These are phyloP conservation scores for Aureobasidium sp. DNA, from an alignment of 2,329 filamentous ascomycete genomes.

Conservation along the genomic window DNA sequence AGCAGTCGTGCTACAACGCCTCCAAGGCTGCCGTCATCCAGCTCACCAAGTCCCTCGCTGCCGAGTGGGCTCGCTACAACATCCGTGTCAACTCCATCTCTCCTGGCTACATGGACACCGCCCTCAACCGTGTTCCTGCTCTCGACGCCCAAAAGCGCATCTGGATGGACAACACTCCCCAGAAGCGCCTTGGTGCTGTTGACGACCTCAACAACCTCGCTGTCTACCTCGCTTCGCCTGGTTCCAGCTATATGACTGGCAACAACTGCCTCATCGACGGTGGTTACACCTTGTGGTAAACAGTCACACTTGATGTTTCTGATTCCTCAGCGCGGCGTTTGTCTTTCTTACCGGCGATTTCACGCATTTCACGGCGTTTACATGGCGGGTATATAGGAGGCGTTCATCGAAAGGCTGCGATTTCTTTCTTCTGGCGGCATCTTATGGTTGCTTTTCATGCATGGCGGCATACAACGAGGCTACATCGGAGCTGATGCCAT, in stretches of 20 bases:
- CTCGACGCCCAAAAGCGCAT: conserved; percentile 77
- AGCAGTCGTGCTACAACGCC: conserved; percentile 77
- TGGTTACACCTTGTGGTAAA: conserved; percentile 55
- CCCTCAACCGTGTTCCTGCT: conserved; percentile 68
- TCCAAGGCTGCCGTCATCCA: conserved; percentile 75
- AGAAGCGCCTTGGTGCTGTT: conserved; percentile 63
- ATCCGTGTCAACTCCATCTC: conserved; percentile 82
- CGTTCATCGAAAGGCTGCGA: conserved; percentile 2
- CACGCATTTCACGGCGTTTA: conserved; percentile 8
- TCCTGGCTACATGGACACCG: conserved; percentile 82
- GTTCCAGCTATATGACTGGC: conserved; percentile 70
- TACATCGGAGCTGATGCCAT: background rate
- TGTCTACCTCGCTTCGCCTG: conserved; percentile 67
- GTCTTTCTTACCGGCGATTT: background rate
- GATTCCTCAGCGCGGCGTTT: conserved; percentile 9
- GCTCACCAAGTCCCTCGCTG: conserved; percentile 71
- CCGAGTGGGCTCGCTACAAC: conserved; percentile 74
- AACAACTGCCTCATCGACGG: conserved; percentile 66
- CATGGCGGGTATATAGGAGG: conserved; percentile 12
- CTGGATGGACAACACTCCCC: conserved; percentile 67
- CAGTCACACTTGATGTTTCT: background rate
- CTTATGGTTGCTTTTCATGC: background rate
- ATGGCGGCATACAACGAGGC: background rate
- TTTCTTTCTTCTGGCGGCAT: background rate
- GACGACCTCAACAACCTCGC: conserved; percentile 73